Percentiles rank a stretch among this genome's conserved stretches.
Evolutionary conservation across 1,139 yeast genomes (phyloP).

Genomic region (Magnusiomyces sp.): DNA sequence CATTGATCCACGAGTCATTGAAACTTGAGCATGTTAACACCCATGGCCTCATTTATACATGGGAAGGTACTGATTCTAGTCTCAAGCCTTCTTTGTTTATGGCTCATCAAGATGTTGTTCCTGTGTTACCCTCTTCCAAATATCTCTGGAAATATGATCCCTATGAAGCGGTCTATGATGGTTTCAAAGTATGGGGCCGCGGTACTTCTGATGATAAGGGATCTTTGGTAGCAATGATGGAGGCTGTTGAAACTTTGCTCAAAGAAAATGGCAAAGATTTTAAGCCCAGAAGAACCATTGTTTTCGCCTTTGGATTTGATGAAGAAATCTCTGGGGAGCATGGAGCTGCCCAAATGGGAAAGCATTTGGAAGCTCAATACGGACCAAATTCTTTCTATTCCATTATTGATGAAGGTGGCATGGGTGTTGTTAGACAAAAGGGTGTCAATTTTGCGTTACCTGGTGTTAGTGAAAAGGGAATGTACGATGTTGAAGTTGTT

Average conservation of each 20-base stretch:
- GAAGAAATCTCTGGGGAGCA: conserved; percentile 58
- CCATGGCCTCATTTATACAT: conserved; percentile 56
- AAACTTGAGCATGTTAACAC: conserved; percentile 52
- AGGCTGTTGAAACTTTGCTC: conserved; percentile 47
- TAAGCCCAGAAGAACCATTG: conserved; percentile 46
- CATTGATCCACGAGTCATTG: conserved; percentile 43
- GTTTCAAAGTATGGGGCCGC: conserved; percentile 50
- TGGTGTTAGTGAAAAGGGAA: conserved; percentile 62
- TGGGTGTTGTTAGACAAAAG: conserved; percentile 33
- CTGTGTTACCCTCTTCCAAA: conserved; percentile 54
- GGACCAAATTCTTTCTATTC: conserved; percentile 51
- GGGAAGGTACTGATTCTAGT: conserved; percentile 48
- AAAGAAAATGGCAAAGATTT: conserved; percentile 27
- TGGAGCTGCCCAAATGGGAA: conserved; percentile 45
- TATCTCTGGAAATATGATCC: conserved; percentile 64
- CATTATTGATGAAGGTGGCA: conserved; percentile 58
- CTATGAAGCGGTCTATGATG: conserved; percentile 60
- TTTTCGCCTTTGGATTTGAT: conserved; percentile 62
- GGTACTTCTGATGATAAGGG: conserved; percentile 62
- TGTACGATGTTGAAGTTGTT: conserved; percentile 41
- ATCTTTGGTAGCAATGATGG: conserved; percentile 47
- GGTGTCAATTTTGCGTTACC: conserved; percentile 49
- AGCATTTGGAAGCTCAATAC: conserved; percentile 40
- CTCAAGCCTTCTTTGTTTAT: conserved; percentile 60
- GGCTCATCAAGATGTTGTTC: conserved; percentile 83